A percentile compares a stretch with the other conserved stretches of the same genome.
Conservation (phyloP, 352 stramenopile genomes). For the Blastocystis sp. region DNA sequence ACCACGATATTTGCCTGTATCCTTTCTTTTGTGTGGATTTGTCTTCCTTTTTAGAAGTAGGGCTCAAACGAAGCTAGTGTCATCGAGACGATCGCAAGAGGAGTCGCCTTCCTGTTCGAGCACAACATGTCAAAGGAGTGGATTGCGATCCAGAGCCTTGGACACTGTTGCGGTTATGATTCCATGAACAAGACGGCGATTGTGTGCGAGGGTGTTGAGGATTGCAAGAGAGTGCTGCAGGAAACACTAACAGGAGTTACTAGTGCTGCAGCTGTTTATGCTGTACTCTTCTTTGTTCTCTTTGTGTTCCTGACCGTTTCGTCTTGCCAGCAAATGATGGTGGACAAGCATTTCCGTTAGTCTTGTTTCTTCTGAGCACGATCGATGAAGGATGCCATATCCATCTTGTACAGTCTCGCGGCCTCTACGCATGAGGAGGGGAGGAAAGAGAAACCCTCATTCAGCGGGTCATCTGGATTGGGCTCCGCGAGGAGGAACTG, state of each 20-base stretch:
- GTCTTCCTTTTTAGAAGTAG: neutral
- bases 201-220: neutral
- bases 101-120: neutral
- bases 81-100: neutral
- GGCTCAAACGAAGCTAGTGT: neutral
- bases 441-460: constrained; percentile 49
- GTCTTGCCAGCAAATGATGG: neutral
- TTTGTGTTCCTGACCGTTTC: neutral
- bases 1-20: neutral
- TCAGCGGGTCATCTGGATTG: constrained; percentile 71
- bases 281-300: neutral
- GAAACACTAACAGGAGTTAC: neutral
- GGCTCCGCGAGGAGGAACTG: constrained; percentile 71
- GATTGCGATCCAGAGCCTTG: neutral
- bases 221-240: neutral
- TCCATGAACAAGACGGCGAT: neutral
- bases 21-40: neutral
- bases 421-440: constrained; percentile 22
- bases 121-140: neutral
- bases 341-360: neutral
- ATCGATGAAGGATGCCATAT: neutral
- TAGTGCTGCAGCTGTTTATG: neutral
- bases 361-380: constrained; percentile 11
- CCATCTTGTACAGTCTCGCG: neutral
- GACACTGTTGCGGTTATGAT: constrained; percentile 25